These are phyloP conservation scores for Epichloe sylvatica DNA, from an alignment of 2,329 filamentous ascomycete species.

Conservation along the genomic window DNA sequence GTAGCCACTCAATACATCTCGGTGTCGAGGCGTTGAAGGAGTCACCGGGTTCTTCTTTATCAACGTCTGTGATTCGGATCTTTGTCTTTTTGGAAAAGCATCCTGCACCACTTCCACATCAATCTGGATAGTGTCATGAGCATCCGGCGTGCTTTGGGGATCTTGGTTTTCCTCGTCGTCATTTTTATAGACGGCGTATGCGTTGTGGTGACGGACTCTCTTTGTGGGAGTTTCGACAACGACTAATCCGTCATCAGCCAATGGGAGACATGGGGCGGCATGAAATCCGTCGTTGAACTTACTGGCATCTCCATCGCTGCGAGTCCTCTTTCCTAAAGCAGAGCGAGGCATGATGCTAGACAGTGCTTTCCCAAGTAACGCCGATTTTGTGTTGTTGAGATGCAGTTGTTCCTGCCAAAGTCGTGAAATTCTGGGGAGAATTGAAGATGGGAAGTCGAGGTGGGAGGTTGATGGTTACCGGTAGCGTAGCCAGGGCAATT, in stretches of 20 bases:
- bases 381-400: conserved; percentile 1
- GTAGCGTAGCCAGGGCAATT: conserved; percentile 7
- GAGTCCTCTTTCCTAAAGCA: conserved; percentile 22
- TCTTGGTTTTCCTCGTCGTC: conserved; percentile 53
- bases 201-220: conserved; percentile 29
- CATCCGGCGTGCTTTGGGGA: conserved; percentile 11
- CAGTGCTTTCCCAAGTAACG: conserved; percentile 8
- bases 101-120: conserved; percentile 29
- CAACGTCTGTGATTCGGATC: conserved; percentile 17
- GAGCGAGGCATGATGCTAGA: conserved; percentile 16
- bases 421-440: neutral
- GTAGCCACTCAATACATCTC: conserved; percentile 59
- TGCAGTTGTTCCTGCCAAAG: conserved; percentile 2
- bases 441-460: conserved; percentile 2
- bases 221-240: conserved; percentile 27
- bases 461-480: neutral
- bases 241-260: conserved; percentile 10
- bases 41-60: conserved; percentile 41
- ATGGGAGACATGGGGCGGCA: neutral
- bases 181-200: conserved; percentile 33
- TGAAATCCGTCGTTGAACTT: conserved; percentile 7
- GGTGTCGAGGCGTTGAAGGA: conserved; percentile 62
- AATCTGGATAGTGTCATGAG: conserved; percentile 24
- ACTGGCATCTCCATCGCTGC: conserved; percentile 17
- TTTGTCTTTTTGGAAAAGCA: conserved; percentile 14